Conservation (phyloP, 2,329 filamentous ascomycete genomes). For the Ophiobolus disseminans region DNA sequence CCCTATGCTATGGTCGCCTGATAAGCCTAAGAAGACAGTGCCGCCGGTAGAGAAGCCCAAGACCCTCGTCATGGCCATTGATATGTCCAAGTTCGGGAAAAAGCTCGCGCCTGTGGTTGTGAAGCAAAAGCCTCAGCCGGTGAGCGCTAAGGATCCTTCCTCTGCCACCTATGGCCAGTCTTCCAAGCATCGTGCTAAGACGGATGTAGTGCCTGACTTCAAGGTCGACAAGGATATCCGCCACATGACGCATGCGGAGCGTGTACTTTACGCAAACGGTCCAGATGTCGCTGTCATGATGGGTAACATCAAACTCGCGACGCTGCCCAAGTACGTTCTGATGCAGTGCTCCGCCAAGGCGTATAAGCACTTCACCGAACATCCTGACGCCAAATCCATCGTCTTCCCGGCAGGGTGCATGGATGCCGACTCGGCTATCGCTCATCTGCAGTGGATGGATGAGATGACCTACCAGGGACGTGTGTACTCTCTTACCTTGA, state of each 20-base stretch:
- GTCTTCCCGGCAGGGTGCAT: constrained; percentile 23
- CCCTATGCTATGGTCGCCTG: constrained; percentile 20
- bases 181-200: constrained; percentile 5
- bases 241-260: constrained; percentile 27
- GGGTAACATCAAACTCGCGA: constrained; percentile 17
- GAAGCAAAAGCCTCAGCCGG: neutral
- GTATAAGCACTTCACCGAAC: constrained; percentile 24
- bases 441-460: constrained; percentile 33
- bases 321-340: constrained; percentile 32
- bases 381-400: constrained; percentile 21
- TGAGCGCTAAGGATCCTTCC: neutral
- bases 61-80: constrained; percentile 28
- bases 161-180: neutral
- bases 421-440: constrained; percentile 19
- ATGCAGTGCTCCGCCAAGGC: constrained; percentile 38
- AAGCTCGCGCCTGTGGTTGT: constrained; percentile 6
- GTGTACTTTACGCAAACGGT: constrained; percentile 27
- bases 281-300: constrained; percentile 27
- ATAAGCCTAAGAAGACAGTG: constrained; percentile 27
- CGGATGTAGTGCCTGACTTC: constrained; percentile 15
- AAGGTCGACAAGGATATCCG: constrained; percentile 27
- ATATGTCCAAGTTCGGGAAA: constrained; percentile 30
- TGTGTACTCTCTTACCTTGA: constrained; percentile 33
- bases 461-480: constrained; percentile 29
- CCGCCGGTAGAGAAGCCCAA: constrained; percentile 27